Evolutionary conservation across 441 rosid genomes (phyloP), one percentile per base, ranked within the genome.

Genomic region (Brassica balearica): DNA sequence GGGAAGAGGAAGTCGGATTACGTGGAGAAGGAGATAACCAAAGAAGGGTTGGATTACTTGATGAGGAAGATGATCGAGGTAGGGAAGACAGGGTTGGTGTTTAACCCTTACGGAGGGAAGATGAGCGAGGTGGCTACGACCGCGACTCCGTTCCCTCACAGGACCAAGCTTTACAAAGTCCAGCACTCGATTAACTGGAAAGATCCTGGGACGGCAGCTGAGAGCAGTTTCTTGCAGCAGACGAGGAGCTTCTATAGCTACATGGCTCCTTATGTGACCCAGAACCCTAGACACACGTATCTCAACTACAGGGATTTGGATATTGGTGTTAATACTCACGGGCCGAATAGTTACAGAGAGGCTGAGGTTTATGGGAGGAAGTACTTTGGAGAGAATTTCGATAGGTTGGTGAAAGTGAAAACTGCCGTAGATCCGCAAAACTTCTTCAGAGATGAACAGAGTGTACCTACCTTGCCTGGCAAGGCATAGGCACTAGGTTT

Each of bases 1-100:
- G 2, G 38, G n/a, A 84, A 84, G 34, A 65, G 85, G 25, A 88
- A 88, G 48, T 88, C 89, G 0, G 91, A 86, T 77, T 88, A 62
- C 58, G 85, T 86, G 0, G 77, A 80, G 8, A 76, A 64, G 1
- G 82, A 82, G 38, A 82, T 86, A 19, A 65, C 87, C 0, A 86
- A 82, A 75, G 74, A 74, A 0, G 86, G 83, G 3, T 48, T 88
- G 29, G 81, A 84, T 7, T 60, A 46, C 60, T 69, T 84, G 41
- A 58, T 84, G 48, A 73, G 82, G 68, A 72, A 59, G 46, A 55
- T 86, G 85, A 78, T 81, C 6, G 81, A 86, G 12, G 22, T 74
- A 1, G 83, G 77, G 17, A 74, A 55, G 2, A 66, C 76, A 0
- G 73, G 62, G 6, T 8, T 86, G 69, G 75, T 62, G 17, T 86